Base-by-base conservation (phyloP, 345 rosid genomes). In the Garcia nutans region DNA sequence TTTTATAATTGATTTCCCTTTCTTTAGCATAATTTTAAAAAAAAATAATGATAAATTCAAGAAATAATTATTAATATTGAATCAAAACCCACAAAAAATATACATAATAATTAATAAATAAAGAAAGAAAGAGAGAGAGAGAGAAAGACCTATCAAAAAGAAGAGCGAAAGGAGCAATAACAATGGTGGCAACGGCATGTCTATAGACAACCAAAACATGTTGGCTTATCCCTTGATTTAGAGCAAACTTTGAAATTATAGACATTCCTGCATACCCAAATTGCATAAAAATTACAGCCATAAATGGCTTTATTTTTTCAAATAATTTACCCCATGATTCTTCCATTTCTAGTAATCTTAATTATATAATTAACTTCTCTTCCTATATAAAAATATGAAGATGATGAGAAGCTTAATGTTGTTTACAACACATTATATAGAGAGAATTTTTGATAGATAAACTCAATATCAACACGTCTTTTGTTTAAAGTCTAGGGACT, bases 91-190 rank as follows among this genome's bases (percentile, higher is more conserved):
- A 45, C 5, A 33, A 28, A 28, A 28, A 28, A 28, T 28, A 28
- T 28, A 28, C 2, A 28, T 28, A 28, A 28, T 2, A 28, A 28
- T n/a, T n/a, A n/a, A n/a, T n/a, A n/a, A n/a, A n/a, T n/a, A n/a
- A n/a, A n/a, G n/a, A n/a, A n/a, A 20, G 8, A 31, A 41, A 33
- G 44, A 22, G 33, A 49, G 59, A 76, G 11, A 31, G 26, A 66
- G 42, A 61, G 49, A 9, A 50, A 33, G 37, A 45, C 97, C 97
- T 84, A 17, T 94, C 97, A 6, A 90, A 82, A 76, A 84, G 12
- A 45, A 94, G 42, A 73, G 97, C 97, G 9, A 94, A 92, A 8
- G 97, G 98, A 75, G 95, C 85, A 56, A 94, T 82, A 58, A 77
- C 80, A 2, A 85, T 59, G 19, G 90, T 77, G 58, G 98, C 98